phyloP scores from a whole-genome alignment of 371 early-diverging fungal genomes.

The Mortierella sp. region DNA sequence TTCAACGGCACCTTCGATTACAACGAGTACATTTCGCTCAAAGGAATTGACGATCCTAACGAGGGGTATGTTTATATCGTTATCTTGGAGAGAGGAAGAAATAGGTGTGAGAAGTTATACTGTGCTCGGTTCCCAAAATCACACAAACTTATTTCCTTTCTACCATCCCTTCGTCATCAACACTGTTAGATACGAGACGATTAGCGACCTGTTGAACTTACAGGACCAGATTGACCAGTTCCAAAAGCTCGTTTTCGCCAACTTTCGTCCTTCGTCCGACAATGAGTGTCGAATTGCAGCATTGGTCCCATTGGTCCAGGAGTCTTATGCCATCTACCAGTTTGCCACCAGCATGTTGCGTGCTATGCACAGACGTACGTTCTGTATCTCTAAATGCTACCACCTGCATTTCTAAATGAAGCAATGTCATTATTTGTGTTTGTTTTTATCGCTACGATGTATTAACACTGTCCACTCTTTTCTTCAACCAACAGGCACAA shows the following conservation, averaged over 20 bases:
- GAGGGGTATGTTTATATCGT: constrained; percentile 81
- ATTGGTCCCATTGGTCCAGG: constrained; percentile 98
- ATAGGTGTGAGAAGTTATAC: background rate
- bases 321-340: constrained; percentile 95
- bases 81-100: background rate
- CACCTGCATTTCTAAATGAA: background rate
- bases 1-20: constrained; percentile 97
- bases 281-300: constrained; percentile 97
- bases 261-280: constrained; percentile 89
- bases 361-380: constrained; percentile 95
- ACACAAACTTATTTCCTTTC: background rate
- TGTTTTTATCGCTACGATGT: background rate
- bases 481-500: constrained; percentile 59
- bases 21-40: constrained; percentile 95
- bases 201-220: constrained; percentile 91
- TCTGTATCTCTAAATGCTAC: background rate
- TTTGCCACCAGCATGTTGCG: constrained; percentile 95
- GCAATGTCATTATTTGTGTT: background rate
- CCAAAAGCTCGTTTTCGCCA: constrained; percentile 89
- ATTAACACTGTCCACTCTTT: background rate
- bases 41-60: constrained; percentile 96
- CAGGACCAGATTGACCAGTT: constrained; percentile 93
- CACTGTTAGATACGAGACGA: constrained; percentile 86
- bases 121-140: background rate
- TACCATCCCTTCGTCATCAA: background rate